phyloP scores from a whole-genome alignment of 495 filamentous ascomycete species.

The Aspergillus nanangensis region DNA sequence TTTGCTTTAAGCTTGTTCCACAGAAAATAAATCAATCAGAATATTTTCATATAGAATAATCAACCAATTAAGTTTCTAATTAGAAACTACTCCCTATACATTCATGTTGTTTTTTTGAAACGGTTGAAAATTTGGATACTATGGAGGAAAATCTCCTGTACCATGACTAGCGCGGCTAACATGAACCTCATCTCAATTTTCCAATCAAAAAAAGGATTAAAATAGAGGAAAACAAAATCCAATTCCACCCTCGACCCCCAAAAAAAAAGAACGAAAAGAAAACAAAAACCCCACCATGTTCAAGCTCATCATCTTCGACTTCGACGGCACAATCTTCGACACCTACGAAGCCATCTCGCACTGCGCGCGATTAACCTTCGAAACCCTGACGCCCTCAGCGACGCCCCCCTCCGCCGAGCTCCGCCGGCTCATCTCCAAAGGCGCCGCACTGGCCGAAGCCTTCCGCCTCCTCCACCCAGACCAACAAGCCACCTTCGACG shows the following conservation, averaged over 20 bases:
- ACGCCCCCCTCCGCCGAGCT: neutral
- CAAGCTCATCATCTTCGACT: conserved; percentile 12
- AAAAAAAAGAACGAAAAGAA: neutral
- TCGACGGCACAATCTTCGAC: conserved; percentile 15
- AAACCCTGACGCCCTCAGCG: conserved; percentile 14
- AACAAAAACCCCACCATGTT: neutral
- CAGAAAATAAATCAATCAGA: no score
- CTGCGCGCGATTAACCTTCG: conserved; percentile 13
- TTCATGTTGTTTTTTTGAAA: no score
- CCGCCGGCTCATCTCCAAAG: conserved; percentile 4
- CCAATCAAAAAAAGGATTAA: neutral
- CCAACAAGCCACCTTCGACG: conserved; percentile 4
- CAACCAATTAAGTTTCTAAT: neutral
- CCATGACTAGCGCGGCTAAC: no score
- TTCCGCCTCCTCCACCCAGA: conserved; percentile 9
- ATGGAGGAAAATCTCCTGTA: no score
- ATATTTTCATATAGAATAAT: neutral
- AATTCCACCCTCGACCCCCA: no score
- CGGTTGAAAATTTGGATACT: no score
- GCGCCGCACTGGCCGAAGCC: conserved; percentile 1
- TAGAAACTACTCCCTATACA: no score
- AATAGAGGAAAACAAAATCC: no score
- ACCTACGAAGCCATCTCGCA: conserved; percentile 14
- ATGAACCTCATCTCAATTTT: no score
- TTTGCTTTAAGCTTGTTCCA: no score